phyloP scores from a whole-genome alignment of 78 protist species.

The Polysphondylium violaceum region DNA sequence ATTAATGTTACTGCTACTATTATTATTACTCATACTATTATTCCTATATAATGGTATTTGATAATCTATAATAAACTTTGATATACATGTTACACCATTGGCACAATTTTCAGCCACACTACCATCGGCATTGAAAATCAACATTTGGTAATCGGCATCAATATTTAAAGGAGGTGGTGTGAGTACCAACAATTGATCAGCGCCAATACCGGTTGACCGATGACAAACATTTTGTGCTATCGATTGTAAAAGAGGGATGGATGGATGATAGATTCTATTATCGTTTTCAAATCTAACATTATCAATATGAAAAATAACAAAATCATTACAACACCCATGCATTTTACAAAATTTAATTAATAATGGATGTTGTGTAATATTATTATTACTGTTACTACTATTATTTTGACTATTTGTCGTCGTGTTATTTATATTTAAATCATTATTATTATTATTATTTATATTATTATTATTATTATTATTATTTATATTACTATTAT shows the following conservation, averaged over 20 bases:
- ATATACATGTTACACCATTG: constrained; percentile 82
- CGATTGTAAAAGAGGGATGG: constrained; percentile 9
- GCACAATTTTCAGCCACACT: constrained; percentile 84
- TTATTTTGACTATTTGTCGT: no score
- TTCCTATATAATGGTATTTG: constrained; percentile 10
- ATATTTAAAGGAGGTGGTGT: constrained; percentile 38
- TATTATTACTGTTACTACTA: no score
- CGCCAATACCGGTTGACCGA: constrained; percentile 32
- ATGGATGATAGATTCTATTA: background rate
- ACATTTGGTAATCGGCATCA: constrained; percentile 56
- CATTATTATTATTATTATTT: no score
- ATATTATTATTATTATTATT: no score
- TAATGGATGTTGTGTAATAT: no score
- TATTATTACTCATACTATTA: background rate
- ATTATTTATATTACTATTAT: no score
- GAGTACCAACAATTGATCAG: constrained; percentile 29
- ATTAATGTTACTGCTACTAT: background rate
- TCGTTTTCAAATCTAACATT: constrained; percentile 4
- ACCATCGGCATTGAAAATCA: constrained; percentile 82
- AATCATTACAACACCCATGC: constrained; percentile 50
- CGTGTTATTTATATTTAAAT: no score
- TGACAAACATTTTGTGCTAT: constrained; percentile 33
- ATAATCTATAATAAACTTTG: constrained; percentile 44
- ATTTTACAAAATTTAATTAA: constrained; percentile 55
- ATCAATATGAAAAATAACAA: constrained; percentile 49